Conservation (phyloP, 2,329 filamentous ascomycete genomes). For the Rosellinia necatrix region DNA sequence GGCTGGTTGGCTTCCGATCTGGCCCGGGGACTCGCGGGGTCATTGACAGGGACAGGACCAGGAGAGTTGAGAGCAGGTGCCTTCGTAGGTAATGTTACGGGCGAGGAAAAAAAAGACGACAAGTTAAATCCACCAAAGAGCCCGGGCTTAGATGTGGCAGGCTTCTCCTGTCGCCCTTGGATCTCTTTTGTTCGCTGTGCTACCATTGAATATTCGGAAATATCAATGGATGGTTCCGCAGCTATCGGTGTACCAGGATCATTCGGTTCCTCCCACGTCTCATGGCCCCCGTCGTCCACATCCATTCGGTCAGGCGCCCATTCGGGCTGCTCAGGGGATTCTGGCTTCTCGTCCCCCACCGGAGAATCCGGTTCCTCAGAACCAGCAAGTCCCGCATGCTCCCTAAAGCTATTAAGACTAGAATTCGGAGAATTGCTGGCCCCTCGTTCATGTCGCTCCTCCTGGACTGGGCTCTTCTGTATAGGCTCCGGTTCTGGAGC, state of each 20-base stretch:
- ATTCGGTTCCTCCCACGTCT: slow-evolving; percentile 4
- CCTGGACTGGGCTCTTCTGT: neutral
- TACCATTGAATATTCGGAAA: slow-evolving; percentile 53
- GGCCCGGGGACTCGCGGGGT: slow-evolving; percentile 24
- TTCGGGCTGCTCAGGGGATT: neutral
- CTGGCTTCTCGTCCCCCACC: slow-evolving; percentile 3
- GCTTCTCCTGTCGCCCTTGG: slow-evolving; percentile 31
- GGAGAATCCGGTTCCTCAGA: slow-evolving; percentile 11
- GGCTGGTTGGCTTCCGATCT: slow-evolving; percentile 24
- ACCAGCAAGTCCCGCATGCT: slow-evolving; percentile 10
- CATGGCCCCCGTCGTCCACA: slow-evolving; percentile 4
- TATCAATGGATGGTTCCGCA: slow-evolving; percentile 24
- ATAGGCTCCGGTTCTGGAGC: slow-evolving; percentile 3
- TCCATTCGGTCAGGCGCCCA: slow-evolving; percentile 2
- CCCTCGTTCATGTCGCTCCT: neutral
- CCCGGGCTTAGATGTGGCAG: slow-evolving; percentile 31
- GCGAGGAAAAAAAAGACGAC: slow-evolving; percentile 63
- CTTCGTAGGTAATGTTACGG: slow-evolving; percentile 47
- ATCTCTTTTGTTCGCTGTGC: slow-evolving; percentile 37
- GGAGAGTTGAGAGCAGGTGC: slow-evolving; percentile 19
- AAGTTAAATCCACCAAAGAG: slow-evolving; percentile 50
- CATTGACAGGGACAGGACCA: slow-evolving; percentile 15
- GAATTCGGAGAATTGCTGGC: slow-evolving; percentile 1
- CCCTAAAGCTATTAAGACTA: slow-evolving; percentile 14
- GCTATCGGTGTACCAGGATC: neutral